Evolutionary conservation across 2,329 filamentous ascomycete genomes (phyloP).

Genomic region (Exophiala oligosperma): DNA sequence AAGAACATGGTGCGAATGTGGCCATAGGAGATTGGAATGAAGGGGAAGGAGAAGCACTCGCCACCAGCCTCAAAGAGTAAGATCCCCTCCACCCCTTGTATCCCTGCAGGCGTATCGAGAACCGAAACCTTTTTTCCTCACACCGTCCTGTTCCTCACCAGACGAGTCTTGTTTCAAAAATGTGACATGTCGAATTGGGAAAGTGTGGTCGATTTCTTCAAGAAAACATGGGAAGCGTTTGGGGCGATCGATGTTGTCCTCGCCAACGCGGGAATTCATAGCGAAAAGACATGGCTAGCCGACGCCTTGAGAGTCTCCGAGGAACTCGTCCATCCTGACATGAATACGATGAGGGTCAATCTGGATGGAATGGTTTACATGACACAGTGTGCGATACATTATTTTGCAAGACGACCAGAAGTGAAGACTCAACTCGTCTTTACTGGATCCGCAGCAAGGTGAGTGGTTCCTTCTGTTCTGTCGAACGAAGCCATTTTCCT

Average conservation of each 20-base stretch:
- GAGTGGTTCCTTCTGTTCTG: too few relatives aligned
- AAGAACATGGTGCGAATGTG: slow-evolving; percentile 2
- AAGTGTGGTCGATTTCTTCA: slow-evolving; percentile 25
- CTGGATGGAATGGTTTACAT: slow-evolving; percentile 25
- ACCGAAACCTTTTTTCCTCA: too few relatives aligned
- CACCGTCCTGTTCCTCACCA: neutral
- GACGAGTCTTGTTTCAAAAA: slow-evolving; percentile 1
- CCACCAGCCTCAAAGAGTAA: neutral
- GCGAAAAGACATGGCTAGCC: slow-evolving; percentile 18
- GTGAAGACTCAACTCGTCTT: slow-evolving; percentile 6
- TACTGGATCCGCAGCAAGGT: slow-evolving; percentile 7
- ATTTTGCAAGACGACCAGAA: slow-evolving; percentile 17
- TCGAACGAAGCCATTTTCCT: too few relatives aligned
- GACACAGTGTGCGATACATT: slow-evolving; percentile 28
- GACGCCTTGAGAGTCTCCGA: neutral
- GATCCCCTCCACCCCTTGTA: too few relatives aligned
- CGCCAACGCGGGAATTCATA: slow-evolving; percentile 30
- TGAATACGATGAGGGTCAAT: slow-evolving; percentile 30
- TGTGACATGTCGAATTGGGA: slow-evolving; percentile 11
- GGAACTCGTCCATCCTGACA: slow-evolving; percentile 10
- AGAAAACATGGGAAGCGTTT: slow-evolving; percentile 21
- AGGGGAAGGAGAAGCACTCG: neutral
- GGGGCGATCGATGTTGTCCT: slow-evolving; percentile 30
- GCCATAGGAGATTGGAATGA: slow-evolving; percentile 2
- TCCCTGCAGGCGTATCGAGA: too few relatives aligned